These are phyloP conservation scores for Quambalaria eucalypti DNA, from an alignment of 1,284 basidiomycete species.

Conservation along the genomic window DNA sequence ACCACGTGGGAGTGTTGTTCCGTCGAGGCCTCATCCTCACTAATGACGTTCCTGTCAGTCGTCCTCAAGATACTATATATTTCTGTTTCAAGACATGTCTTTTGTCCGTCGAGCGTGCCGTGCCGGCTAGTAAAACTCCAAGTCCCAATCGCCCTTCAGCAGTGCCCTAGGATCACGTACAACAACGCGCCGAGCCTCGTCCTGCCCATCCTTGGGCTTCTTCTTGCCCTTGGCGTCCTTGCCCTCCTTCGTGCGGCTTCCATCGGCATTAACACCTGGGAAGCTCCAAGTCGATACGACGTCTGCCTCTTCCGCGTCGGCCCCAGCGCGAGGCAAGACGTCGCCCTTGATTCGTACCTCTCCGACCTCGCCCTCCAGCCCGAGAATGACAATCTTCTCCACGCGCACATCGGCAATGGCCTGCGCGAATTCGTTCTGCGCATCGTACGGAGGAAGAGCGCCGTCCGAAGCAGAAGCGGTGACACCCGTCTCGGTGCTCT, in stretches of 20 bases:
- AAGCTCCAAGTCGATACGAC: neutral
- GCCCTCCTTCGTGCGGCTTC: neutral
- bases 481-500: neutral
- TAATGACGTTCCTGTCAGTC: no score
- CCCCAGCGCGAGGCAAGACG: constrained; percentile 5
- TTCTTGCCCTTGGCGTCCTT: neutral
- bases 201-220: neutral
- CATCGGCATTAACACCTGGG: neutral
- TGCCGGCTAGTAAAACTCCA: no score
- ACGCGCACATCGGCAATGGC: constrained; percentile 32
- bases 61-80: no score
- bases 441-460: neutral
- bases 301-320: neutral
- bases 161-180: constrained; percentile 1
- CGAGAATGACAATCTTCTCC: constrained; percentile 38
- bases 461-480: neutral
- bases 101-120: no score
- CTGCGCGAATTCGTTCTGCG: constrained; percentile 25
- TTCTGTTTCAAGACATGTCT: no score
- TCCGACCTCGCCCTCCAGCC: constrained; percentile 23
- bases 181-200: neutral
- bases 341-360: constrained; percentile 14
- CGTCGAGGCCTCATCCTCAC: no score
- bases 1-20: no score
- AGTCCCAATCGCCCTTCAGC: neutral